Evolutionary conservation across 495 filamentous ascomycete species (phyloP).

Genomic region (Penicillium parvum): DNA sequence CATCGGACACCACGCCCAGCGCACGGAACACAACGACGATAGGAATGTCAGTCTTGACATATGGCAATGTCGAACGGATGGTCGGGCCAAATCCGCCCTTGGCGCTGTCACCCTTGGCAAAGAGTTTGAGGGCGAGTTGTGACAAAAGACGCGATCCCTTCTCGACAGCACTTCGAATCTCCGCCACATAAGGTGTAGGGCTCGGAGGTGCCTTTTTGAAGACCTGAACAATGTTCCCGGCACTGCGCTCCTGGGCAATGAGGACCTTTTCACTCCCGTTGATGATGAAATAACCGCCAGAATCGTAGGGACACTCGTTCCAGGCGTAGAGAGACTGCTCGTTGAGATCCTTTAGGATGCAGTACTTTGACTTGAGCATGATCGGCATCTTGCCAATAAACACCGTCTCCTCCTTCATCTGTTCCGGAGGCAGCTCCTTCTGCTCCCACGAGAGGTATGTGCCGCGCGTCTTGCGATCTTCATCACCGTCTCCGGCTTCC

Average conservation of each 20-base stretch:
- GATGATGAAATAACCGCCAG: constrained; percentile 97
- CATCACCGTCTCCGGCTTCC: constrained; percentile 40
- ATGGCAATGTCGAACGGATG: constrained; percentile 83
- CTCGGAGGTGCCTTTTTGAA: constrained; percentile 93
- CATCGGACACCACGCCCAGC: constrained; percentile 92
- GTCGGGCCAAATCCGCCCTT: constrained; percentile 80
- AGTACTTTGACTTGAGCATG: constrained; percentile 95
- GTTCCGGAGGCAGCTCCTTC: constrained; percentile 54
- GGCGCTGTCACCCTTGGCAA: constrained; percentile 71
- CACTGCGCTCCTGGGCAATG: constrained; percentile 95
- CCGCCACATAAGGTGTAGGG: constrained; percentile 84
- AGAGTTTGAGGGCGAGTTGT: constrained; percentile 81
- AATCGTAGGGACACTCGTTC: constrained; percentile 96
- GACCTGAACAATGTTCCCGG: constrained; percentile 96
- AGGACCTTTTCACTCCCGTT: constrained; percentile 99
- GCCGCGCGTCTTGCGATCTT: constrained; percentile 40
- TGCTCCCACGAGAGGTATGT: constrained; percentile 50
- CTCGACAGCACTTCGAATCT: constrained; percentile 93
- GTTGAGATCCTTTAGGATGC: constrained; percentile 72
- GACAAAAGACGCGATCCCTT: constrained; percentile 93
- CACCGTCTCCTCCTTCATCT: constrained; percentile 60
- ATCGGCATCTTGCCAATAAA: constrained; percentile 94
- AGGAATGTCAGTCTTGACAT: constrained; percentile 89
- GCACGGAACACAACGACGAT: constrained; percentile 94
- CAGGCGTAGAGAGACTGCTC: constrained; percentile 78